Conservation (phyloP, 352 stramenopile genomes). For the Globisporangium rhizosaccharum region DNA sequence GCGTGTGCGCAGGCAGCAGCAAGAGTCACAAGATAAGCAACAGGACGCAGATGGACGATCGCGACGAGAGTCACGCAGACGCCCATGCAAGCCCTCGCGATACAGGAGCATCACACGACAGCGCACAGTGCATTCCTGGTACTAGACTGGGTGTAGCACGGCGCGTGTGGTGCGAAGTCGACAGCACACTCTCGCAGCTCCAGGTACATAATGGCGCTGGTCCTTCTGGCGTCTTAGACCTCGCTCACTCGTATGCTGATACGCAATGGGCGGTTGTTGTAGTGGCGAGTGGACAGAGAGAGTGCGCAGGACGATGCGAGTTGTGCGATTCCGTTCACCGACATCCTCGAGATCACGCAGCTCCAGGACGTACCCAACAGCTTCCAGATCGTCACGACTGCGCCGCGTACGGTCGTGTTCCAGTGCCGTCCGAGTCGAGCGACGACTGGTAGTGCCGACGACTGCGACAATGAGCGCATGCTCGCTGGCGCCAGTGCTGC, state of each 20-base stretch:
- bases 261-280: not conserved
- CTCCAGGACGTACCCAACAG: conserved; percentile 17
- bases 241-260: not conserved
- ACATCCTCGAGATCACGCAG: conserved; percentile 24
- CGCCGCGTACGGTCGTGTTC: conserved; percentile 34
- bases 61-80: not conserved
- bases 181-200: conserved; percentile 28
- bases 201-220: conserved; percentile 13
- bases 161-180: conserved; percentile 55
- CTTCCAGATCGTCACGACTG: conserved; percentile 35
- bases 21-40: not conserved
- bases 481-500: not conserved
- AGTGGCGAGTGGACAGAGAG: conserved; percentile 35
- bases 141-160: conserved; percentile 26
- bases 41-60: not conserved
- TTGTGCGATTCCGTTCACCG: conserved; percentile 22
- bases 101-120: no score
- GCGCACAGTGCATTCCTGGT: not conserved
- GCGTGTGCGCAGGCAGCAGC: conserved; percentile 6
- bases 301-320: conserved; percentile 6
- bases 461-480: conserved; percentile 3
- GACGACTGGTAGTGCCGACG: not conserved
- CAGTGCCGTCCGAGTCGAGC: conserved; percentile 24
- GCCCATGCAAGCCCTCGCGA: not conserved
- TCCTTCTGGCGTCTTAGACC: not conserved